Base-by-base conservation (phyloP, 2,329 filamentous ascomycete genomes). In the Hyphodiscus sp. region DNA sequence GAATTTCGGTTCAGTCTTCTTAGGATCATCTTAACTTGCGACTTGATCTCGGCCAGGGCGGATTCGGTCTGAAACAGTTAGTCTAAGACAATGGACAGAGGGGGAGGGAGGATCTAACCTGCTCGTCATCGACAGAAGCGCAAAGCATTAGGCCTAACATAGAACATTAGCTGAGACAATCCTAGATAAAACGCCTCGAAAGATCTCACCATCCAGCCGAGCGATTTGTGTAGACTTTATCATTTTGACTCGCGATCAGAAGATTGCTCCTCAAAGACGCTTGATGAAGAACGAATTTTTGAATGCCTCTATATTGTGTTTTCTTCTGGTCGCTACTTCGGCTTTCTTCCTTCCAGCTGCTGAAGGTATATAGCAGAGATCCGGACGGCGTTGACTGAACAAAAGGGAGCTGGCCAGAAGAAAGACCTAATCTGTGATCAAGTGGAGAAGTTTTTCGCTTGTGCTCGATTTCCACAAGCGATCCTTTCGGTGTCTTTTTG, bases 151-250 rank as follows among this genome's bases (percentile, higher is more conserved):
- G 82, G 79, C 92, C 91, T 96, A 58, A 47, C 57, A 50, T 26
- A 52, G 7, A 51, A 48, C 52, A 56, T 47, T 53, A 55, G 52
- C 20, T 16, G 18, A 20, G 33, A n/a, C 11, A 10, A 6, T 10
- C 20, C 41, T 41, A 8, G 15, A 4, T 0, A 0, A 30, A 38
- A 1, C 20, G 29, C 18, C 5, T 46, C 8, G 10, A 46, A 29
- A n/a, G 11, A 26, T 57, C 64, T 54, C 68, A 94, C 91, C 92
- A 74, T 97, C 94, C 49, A 97, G 81, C 72, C 94, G 82, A 61
- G 90, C 87, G 74, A 99, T 96, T 74, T 96, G 89, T 50, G 92
- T 99, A 66, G 91, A 94, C 71, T 82, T 83, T 67, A 96, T 92
- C 91, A 68, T 69, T 44, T 58, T 65, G 59, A 41, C 30, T 53